Base-by-base conservation (phyloP, 805 yeast genomes). In the Helenozyma rhizophorensis region DNA sequence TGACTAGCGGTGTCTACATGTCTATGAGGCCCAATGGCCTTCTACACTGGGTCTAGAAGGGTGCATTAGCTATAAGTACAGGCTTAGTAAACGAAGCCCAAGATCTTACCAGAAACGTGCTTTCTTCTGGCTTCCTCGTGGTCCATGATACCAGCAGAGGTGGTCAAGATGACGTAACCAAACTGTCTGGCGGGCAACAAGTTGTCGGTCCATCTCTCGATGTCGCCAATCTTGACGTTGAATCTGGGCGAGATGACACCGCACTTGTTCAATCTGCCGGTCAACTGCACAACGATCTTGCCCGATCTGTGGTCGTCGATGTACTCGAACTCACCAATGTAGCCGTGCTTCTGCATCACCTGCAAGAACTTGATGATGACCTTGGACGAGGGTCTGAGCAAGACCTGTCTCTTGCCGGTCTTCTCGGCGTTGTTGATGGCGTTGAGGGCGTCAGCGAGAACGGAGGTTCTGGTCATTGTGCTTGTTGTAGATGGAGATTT, bases 281-380 rank as follows among this genome's bases (percentile, higher is more conserved):
- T 88, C 62, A 88, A 80, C 74, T 86, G 95, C 50, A 88, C 87
- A 54, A 89, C 96, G 51, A 88, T 85, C 83, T 88, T 88, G 62
- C 96, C 97, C 40, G 96, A 85, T 80, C 97, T 86, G 89, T 88
- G 97, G 80, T 88, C 96, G 65, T 88, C 97, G 59, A 88, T 88
- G 82, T 82, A 86, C 79, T 89, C 96, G 70, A 88, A 88, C 75
- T 88, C 97, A 63, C 89, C 96, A 76, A 88, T 89, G 93, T 89
- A 89, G 38, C 96, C 96, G 72, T 89, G 97, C 76, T 79, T 87
- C 79, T 89, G 97, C 85, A 89, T 88, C 59, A 89, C 97, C 64
- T 86, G 78, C 70, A 89, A 78, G 76, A 87, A 89, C 76, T 87
- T 89, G 83, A 89, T 80, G 76, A 89, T 88, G 60, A 89, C 97